A percentile compares a stretch with the other conserved stretches of the same genome.
Evolutionary conservation across 306 rosid genomes (phyloP).

Genomic region (Citrullus mucosospermus): DNA sequence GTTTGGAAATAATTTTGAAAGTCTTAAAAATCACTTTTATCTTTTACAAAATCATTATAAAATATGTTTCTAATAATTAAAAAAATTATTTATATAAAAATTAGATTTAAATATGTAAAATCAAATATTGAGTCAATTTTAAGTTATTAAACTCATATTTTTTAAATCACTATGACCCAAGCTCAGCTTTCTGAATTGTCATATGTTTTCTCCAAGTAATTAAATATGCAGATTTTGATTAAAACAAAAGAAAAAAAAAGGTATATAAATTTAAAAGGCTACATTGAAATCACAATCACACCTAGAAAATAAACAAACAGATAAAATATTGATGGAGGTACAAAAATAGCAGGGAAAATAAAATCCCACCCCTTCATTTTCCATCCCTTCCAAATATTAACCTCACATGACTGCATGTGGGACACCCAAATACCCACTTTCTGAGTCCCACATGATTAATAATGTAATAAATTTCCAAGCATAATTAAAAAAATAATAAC

Average conservation of each 20-base stretch:
- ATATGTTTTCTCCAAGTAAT: too few relatives aligned
- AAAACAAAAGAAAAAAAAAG: not conserved
- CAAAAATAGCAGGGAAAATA: not conserved
- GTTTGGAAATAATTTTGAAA: too few relatives aligned
- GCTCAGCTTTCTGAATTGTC: too few relatives aligned
- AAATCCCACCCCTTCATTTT: constrained; percentile 2
- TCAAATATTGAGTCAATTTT: too few relatives aligned
- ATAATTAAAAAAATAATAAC: not conserved
- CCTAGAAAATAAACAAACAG: not conserved
- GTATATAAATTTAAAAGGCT: not conserved
- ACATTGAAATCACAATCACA: not conserved
- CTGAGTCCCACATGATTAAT: constrained; percentile 34
- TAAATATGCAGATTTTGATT: not conserved
- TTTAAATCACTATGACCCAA: too few relatives aligned
- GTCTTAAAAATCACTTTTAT: too few relatives aligned
- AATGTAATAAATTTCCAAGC: not conserved
- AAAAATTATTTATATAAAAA: too few relatives aligned
- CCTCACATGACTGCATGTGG: constrained; percentile 67
- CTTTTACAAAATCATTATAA: too few relatives aligned
- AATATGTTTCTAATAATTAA: too few relatives aligned
- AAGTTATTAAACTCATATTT: too few relatives aligned
- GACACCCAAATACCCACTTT: constrained; percentile 17
- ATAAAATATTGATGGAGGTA: not conserved
- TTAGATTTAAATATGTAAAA: too few relatives aligned
- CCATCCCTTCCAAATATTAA: not conserved